Evolutionary conservation across 2,329 filamentous ascomycete genomes (phyloP).

Genomic region (Xylariaceae sp.): DNA sequence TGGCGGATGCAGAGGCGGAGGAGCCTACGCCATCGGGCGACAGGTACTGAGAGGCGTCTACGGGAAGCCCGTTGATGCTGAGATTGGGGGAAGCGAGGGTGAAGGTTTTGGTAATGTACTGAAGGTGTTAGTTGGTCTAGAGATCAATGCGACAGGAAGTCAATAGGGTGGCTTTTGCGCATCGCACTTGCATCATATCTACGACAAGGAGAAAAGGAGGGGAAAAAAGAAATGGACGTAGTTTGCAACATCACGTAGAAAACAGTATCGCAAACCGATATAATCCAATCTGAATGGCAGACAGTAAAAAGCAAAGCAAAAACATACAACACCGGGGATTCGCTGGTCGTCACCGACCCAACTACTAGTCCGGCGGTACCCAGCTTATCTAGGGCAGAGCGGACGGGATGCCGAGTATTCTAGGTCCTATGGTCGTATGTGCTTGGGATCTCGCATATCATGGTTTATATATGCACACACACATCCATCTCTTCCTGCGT

Average conservation of each 20-base stretch:
- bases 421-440: slow-evolving; percentile 29
- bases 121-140: not conserved
- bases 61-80: slow-evolving; percentile 57
- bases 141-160: too few species aligned
- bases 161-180: too few species aligned
- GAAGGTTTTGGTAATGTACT: slow-evolving; percentile 62
- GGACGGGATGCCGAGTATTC: slow-evolving; percentile 28
- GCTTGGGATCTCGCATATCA: not conserved
- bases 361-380: slow-evolving; percentile 28
- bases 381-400: slow-evolving; percentile 29
- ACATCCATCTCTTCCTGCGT: too few species aligned
- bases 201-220: not conserved
- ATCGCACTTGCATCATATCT: too few species aligned
- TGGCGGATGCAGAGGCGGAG: slow-evolving; percentile 2
- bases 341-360: slow-evolving; percentile 31
- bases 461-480: slow-evolving; percentile 12
- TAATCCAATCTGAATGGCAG: slow-evolving; percentile 2
- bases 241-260: slow-evolving; percentile 1
- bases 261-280: not conserved
- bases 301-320: slow-evolving; percentile 12
- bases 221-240: slow-evolving; percentile 1
- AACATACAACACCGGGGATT: slow-evolving; percentile 32
- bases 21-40: slow-evolving; percentile 8
- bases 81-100: slow-evolving; percentile 55
- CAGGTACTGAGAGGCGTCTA: slow-evolving; percentile 36